Percentiles rank a stretch among this genome's conserved stretches.
Conservation (phyloP, 2,329 filamentous ascomycete genomes). For the Beauveria scarabaeidicola region DNA sequence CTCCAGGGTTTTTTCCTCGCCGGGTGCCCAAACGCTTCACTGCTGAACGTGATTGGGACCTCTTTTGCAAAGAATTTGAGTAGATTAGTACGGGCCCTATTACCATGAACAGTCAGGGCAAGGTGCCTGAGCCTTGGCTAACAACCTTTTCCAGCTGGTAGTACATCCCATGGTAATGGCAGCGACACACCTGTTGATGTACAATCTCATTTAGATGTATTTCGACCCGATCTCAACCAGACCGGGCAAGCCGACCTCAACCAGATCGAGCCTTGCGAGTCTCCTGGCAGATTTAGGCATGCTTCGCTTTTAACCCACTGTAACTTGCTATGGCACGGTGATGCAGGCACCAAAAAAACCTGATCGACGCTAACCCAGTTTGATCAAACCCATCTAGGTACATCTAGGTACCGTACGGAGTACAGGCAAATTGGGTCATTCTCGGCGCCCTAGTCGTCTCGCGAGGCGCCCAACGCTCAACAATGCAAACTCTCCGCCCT, state of each 20-base stretch:
- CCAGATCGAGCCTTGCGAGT: too few relatives aligned
- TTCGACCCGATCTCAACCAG: too few relatives aligned
- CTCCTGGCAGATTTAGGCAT: background rate
- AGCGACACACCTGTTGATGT: too few relatives aligned
- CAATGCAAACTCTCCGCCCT: background rate
- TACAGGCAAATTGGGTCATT: background rate
- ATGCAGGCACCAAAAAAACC: conserved; percentile 3
- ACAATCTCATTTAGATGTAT: too few relatives aligned
- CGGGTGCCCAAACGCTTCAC: background rate
- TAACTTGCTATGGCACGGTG: background rate
- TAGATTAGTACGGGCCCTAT: background rate
- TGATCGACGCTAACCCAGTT: background rate
- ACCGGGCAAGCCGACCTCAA: too few relatives aligned
- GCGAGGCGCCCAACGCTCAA: background rate
- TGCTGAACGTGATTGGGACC: background rate
- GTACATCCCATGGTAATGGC: too few relatives aligned
- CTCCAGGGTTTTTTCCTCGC: background rate
- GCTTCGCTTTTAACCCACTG: background rate
- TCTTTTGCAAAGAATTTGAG: background rate
- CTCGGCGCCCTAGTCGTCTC: too few relatives aligned
- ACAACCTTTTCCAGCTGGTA: too few relatives aligned
- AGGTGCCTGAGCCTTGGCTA: too few relatives aligned
- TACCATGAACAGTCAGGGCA: too few relatives aligned
- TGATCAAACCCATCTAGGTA: background rate
- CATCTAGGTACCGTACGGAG: background rate